A percentile compares a stretch with the other conserved stretches of the same genome.
These are phyloP conservation scores for Breviolum minutum DNA, from an alignment of 73 alveolate species.

Conservation along the genomic window DNA sequence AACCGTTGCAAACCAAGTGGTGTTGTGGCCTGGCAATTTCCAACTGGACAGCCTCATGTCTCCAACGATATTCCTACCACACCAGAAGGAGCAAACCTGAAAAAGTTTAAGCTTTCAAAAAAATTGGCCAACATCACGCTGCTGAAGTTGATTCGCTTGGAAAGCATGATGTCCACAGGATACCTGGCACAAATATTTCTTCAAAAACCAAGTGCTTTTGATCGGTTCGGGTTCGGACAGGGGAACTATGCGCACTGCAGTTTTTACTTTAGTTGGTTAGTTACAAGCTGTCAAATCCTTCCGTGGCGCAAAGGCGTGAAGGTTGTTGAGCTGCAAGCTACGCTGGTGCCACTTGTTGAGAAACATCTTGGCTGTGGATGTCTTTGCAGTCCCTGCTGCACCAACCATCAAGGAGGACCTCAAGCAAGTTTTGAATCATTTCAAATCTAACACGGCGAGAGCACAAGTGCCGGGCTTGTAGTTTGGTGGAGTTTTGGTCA, in stretches of 20 bases:
- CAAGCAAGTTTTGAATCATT: background rate
- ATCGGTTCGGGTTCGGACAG: too few relatives aligned
- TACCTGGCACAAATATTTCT: slow-evolving; percentile 54
- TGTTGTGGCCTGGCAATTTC: slow-evolving; percentile 97
- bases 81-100: too few relatives aligned
- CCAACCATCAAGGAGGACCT: slow-evolving; percentile 95
- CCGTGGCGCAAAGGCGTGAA: too few relatives aligned
- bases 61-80: too few relatives aligned
- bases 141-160: slow-evolving; percentile 99
- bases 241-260: too few relatives aligned
- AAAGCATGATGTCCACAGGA: slow-evolving; percentile 98
- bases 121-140: background rate
- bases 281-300: too few relatives aligned
- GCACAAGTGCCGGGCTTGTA: slow-evolving; percentile 28
- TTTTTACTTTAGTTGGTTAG: too few relatives aligned
- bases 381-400: slow-evolving; percentile 99
- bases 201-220: too few relatives aligned
- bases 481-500: slow-evolving; percentile 95
- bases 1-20: slow-evolving; percentile 99
- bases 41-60: too few relatives aligned
- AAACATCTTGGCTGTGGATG: slow-evolving; percentile 98
- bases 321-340: too few relatives aligned
- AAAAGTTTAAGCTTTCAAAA: too few relatives aligned
- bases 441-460: background rate
- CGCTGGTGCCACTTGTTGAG: slow-evolving; percentile 9